A percentile compares a stretch with the other conserved stretches of the same genome.
Evolutionary conservation across 1,139 yeast species (phyloP).

Genomic region (Spathaspora sp.): DNA sequence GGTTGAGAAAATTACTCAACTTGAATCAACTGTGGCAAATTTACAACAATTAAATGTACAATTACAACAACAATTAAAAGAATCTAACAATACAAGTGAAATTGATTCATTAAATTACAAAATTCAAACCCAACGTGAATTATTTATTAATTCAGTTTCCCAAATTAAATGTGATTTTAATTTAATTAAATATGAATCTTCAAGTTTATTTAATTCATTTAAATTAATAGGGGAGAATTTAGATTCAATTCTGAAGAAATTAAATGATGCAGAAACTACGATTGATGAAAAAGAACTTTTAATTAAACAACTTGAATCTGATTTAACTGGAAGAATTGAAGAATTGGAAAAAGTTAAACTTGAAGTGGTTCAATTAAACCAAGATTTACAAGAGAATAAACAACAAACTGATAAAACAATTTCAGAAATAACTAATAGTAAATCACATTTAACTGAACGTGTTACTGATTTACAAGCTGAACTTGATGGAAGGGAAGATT

Average conservation of each 20-base stretch:
- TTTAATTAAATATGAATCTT: constrained; percentile 4
- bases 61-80: constrained; percentile 1
- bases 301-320: not conserved
- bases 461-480: constrained; percentile 1
- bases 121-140: constrained; percentile 1
- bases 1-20: not conserved
- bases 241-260: constrained; percentile 1
- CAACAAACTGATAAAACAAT: not conserved
- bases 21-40: not conserved
- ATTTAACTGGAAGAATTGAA: not conserved
- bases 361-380: not conserved
- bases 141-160: constrained; percentile 7
- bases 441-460: not conserved
- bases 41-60: not conserved
- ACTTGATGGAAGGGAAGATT: not conserved
- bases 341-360: not conserved
- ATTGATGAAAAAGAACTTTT: not conserved
- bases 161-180: constrained; percentile 10
- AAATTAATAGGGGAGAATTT: not conserved
- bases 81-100: not conserved
- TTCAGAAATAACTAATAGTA: not conserved
- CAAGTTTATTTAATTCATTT: not conserved
- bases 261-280: not conserved
- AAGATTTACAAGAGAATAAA: not conserved
- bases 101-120: not conserved